Base-by-base conservation (phyloP, 148 eudicot genomes). In the Heliamphora exappendiculata region DNA sequence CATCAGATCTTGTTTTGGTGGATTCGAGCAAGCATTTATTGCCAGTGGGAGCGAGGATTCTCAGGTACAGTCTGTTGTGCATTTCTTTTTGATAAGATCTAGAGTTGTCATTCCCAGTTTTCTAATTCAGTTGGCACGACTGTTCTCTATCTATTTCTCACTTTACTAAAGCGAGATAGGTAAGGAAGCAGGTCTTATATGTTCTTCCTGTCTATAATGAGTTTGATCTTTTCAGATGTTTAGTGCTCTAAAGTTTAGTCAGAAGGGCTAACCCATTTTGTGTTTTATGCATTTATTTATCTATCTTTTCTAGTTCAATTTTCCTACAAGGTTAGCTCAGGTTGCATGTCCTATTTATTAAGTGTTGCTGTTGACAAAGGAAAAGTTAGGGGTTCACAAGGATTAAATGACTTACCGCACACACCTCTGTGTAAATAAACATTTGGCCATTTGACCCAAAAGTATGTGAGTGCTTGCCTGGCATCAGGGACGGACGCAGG, bases 11-110 rank as follows among this genome's bases (percentile, higher is more conserved):
- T 94, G 98, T 81, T 94, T 94, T 73, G 98, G 98, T 76, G 97
- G 98, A 65, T 81, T 86, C 75, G 84, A 89, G 24, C 92, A 94
- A 88, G 87, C 97, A 41, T 94, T 94, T 80, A 87, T 94, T 81
- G 96, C 97, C 70, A 90, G 97, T 74, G 98, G 98, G 49, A 92
- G 98, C 74, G 96, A 94, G 85, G 97, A 94, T 76, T 92, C 98
- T 55, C 96, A 92, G 97, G 98, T 94, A 85, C 12, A 58, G 51
- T 75, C 50, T 22, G 33, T 42, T 68, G 70, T 13, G 19, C 64
- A 33, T 19, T 67, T 42, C 22, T 14, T n/a, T 45, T 71, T 72
- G 16, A 39, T 20, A 42, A 57, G 14, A 47, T 39, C 7, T n/a
- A 16, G 51, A 49, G 22, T 71, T 7, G 8, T 10, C 47, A 28